These are phyloP conservation scores for Cafeteria roenbergensis DNA, from an alignment of 108 stramenopile species.

Conservation along the genomic window DNA sequence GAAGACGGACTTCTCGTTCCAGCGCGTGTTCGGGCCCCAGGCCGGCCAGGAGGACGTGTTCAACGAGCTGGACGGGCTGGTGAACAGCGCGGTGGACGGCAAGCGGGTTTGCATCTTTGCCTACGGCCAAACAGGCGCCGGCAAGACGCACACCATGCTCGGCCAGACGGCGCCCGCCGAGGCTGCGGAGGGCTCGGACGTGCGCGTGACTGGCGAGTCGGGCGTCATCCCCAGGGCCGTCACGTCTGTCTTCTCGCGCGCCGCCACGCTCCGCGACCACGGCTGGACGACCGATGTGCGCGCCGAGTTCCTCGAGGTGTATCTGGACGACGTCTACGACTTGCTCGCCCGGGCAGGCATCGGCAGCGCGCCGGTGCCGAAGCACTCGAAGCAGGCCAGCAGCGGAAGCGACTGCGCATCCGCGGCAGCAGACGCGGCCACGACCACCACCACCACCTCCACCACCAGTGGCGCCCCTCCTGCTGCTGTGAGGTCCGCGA, in stretches of 20 bases:
- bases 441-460: too few species aligned
- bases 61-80: constrained; percentile 66
- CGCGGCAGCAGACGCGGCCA: too few species aligned
- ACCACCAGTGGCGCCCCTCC: too few species aligned
- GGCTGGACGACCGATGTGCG: constrained; percentile 33
- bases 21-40: constrained; percentile 63
- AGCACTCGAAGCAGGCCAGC: background rate
- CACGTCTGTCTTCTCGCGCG: constrained; percentile 25
- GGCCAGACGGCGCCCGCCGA: too few species aligned
- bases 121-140: constrained; percentile 74
- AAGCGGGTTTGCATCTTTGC: constrained; percentile 82
- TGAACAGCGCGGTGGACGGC: constrained; percentile 76
- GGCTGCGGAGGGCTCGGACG: too few species aligned
- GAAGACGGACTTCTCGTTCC: constrained; percentile 53
- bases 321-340: constrained; percentile 66
- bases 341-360: constrained; percentile 31
- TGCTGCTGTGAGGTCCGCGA: too few species aligned
- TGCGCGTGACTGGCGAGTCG: too few species aligned
- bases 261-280: background rate
- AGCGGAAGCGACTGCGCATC: too few species aligned
- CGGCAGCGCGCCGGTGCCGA: too few species aligned
- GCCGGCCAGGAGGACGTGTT: constrained; percentile 65
- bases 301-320: constrained; percentile 55
- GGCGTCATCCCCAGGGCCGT: constrained; percentile 46
- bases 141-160: constrained; percentile 81